A percentile compares a stretch with the other conserved stretches of the same genome.
Conservation (phyloP, 2,329 filamentous ascomycete genomes). For the Acephala macrosclerotiorum region DNA sequence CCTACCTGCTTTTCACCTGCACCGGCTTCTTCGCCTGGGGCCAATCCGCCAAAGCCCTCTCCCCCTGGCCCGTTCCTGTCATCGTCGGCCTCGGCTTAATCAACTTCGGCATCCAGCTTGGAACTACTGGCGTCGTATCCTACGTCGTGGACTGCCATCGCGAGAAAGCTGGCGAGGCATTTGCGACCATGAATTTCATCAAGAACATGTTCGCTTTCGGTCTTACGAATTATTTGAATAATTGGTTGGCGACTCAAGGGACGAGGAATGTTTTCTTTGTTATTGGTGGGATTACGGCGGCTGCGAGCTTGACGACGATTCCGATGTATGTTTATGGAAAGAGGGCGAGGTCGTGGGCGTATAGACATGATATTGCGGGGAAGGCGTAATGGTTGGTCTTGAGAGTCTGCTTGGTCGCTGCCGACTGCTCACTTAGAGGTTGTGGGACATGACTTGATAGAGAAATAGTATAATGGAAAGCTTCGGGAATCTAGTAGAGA, state of each 20-base stretch:
- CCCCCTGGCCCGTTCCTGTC: constrained; percentile 45
- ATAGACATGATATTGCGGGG: constrained; percentile 26
- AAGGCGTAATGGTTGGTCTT: constrained; percentile 3
- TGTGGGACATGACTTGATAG: not conserved
- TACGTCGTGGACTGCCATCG: constrained; percentile 52
- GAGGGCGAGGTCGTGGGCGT: constrained; percentile 40
- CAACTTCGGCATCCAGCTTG: constrained; percentile 48
- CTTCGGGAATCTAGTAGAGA: too few relatives aligned
- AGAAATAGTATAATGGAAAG: too few relatives aligned
- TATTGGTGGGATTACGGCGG: constrained; percentile 27
- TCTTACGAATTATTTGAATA: constrained; percentile 35
- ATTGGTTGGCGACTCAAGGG: constrained; percentile 40
- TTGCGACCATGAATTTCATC: constrained; percentile 50
- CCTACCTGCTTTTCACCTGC: constrained; percentile 41
- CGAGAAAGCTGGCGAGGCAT: constrained; percentile 49
- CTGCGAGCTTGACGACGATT: constrained; percentile 33
- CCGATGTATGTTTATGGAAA: constrained; percentile 42
- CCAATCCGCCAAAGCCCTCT: constrained; percentile 39
- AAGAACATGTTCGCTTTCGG: constrained; percentile 49
- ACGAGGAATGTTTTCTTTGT: constrained; percentile 33
- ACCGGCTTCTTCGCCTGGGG: constrained; percentile 51
- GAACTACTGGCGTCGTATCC: constrained; percentile 47
- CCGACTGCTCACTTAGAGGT: not conserved
- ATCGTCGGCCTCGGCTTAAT: constrained; percentile 45
- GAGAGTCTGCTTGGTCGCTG: not conserved